phyloP scores from a whole-genome alignment of 2,329 filamentous ascomycete species.

The Colletotrichum sp. region DNA sequence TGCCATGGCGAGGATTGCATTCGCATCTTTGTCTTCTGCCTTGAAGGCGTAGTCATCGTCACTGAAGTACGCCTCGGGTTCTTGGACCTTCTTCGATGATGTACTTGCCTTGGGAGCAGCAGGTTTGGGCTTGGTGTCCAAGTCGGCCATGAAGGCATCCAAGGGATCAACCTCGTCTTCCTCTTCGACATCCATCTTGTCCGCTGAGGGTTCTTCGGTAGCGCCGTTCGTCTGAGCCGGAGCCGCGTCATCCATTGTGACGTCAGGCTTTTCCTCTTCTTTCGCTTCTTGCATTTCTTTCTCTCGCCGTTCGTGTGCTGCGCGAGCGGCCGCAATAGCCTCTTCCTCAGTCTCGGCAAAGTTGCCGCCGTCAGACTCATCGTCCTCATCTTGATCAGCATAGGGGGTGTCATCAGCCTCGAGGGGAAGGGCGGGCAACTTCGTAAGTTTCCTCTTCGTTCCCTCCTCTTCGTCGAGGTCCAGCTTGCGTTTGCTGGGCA shows the following conservation, averaged over 20 bases:
- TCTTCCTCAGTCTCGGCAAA: constrained; percentile 88
- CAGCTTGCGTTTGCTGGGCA: constrained; percentile 73
- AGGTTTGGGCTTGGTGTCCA: constrained; percentile 42
- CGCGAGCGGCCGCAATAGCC: constrained; percentile 81
- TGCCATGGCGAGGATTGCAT: constrained; percentile 57
- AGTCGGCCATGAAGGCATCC: constrained; percentile 93
- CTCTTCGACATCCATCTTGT: constrained; percentile 62
- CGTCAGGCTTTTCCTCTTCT: constrained; percentile 43
- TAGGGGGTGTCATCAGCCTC: constrained; percentile 67
- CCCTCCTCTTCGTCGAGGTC: constrained; percentile 90
- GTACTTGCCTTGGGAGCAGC: constrained; percentile 20
- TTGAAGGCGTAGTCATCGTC: constrained; percentile 75
- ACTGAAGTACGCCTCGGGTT: constrained; percentile 86
- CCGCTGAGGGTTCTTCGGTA: constrained; percentile 30
- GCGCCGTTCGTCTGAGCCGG: constrained; percentile 26
- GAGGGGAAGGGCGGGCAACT: constrained; percentile 79
- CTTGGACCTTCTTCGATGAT: constrained; percentile 60
- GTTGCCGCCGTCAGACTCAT: constrained; percentile 76
- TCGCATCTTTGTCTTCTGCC: constrained; percentile 52
- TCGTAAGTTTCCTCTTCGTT: constrained; percentile 86
- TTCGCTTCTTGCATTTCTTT: constrained; percentile 57
- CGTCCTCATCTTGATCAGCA: constrained; percentile 69
- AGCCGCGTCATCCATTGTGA: constrained; percentile 12
- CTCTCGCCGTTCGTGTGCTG: constrained; percentile 84
- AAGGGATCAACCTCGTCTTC: constrained; percentile 79